Evolutionary conservation across 116 monocot genomes (phyloP), one percentile per base, ranked within the genome.

Genomic region (Thalassia testudinum): DNA sequence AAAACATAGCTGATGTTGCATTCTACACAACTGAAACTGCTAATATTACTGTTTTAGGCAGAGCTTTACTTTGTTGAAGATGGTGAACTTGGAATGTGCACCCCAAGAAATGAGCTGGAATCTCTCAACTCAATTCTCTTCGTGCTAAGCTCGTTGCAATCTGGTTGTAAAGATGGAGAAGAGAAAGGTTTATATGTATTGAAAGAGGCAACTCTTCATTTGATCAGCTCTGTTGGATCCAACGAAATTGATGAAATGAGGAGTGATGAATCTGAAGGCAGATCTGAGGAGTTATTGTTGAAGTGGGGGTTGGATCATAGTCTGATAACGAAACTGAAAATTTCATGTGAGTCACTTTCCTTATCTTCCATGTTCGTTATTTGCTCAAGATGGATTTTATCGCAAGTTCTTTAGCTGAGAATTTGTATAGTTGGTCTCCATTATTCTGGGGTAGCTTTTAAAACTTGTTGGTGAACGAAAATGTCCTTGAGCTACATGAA

Each of bases 61-160:
- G 95, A 95, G 57, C 68, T 95, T 47, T 95, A 95, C 73, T 87
- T 95, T 68, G 53, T 74, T 17, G 78, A 69, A 54, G 88, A 79
- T 61, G 79, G 63, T 62, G 74, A 78, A 65, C 48, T 50, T 62
- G 85, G 88, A 17, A 81, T 81, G 1, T 84, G 81, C 49, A 78
- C 70, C 66, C 69, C 71, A 14, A 79, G 81, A 70, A 88, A 88
- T 53, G 88, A 95, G 70, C 74, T 95, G 13, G 77, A 78, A 53
- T 81, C 85, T 43, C 85, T 88, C 27, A 78, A 85, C 61, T 67
- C 55, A 19, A 22, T 84, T 16, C 73, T 88, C 24, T 53, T 19
- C 37, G 52, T 62, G 0, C 55, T 88, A 49, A 65, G 67, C 11
- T 62, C 61, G 26, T 56, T 61, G 43, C 27, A 66, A 10, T 48